Evolutionary conservation across 495 filamentous ascomycete genomes (phyloP).

Genomic region (Aspergillus leporis): DNA sequence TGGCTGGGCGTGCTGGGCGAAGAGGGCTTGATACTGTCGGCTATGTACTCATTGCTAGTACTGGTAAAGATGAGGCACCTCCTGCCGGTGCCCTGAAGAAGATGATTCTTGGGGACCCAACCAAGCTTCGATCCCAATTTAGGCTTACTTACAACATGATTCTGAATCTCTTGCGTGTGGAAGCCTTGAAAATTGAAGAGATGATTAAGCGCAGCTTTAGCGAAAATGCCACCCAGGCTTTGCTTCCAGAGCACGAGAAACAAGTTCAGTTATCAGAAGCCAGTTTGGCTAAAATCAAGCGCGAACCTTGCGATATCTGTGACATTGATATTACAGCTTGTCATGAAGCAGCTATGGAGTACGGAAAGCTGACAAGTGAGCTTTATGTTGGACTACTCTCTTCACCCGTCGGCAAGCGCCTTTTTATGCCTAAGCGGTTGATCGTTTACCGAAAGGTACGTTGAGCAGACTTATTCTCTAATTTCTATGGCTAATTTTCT

Average conservation of each 20-base stretch:
- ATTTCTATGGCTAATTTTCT: constrained; percentile 17
- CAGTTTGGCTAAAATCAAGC: constrained; percentile 84
- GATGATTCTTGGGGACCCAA: constrained; percentile 96
- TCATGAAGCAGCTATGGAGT: constrained; percentile 79
- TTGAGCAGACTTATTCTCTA: neutral
- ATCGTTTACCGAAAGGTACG: constrained; percentile 68
- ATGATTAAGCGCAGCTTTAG: constrained; percentile 99
- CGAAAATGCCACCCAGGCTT: constrained; percentile 95
- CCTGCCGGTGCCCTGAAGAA: constrained; percentile 75
- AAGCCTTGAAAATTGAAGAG: constrained; percentile 97
- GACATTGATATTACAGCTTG: constrained; percentile 75
- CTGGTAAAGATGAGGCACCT: constrained; percentile 83
- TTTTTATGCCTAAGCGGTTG: constrained; percentile 71
- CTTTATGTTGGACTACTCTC: constrained; percentile 69
- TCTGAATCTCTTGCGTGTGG: constrained; percentile 89
- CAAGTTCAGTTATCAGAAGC: constrained; percentile 90
- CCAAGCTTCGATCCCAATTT: constrained; percentile 94
- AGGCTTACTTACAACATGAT: constrained; percentile 99
- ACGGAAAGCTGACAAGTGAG: constrained; percentile 68
- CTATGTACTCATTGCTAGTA: constrained; percentile 87
- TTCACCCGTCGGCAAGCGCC: constrained; percentile 76
- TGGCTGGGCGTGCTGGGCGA: constrained; percentile 93
- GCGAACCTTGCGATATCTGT: constrained; percentile 80
- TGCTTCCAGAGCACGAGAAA: constrained; percentile 93
- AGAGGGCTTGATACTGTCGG: constrained; percentile 90